A percentile compares a stretch with the other conserved stretches of the same genome.
Conservation (phyloP, 495 filamentous ascomycete genomes). For the Tuber brumale region DNA sequence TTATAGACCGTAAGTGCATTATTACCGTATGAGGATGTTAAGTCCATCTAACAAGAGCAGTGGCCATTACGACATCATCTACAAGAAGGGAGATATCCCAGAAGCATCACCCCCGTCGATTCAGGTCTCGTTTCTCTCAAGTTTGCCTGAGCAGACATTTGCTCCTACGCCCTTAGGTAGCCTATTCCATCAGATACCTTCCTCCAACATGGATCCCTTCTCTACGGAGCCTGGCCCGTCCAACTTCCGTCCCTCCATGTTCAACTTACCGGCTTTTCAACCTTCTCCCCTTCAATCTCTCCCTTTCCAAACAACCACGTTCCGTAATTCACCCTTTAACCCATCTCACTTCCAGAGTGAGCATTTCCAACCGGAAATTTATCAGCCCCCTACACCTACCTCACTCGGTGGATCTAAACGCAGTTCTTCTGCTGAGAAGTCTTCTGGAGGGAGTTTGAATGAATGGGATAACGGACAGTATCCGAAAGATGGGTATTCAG, state of each 20-base stretch:
- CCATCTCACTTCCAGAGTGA: conserved; percentile 76
- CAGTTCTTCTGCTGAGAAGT: conserved; percentile 33
- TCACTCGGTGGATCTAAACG: conserved; percentile 26
- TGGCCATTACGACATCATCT: conserved; percentile 92
- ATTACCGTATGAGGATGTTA: conserved; percentile 6
- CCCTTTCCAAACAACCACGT: conserved; percentile 51
- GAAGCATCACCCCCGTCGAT: conserved; percentile 24
- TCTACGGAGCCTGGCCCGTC: conserved; percentile 32
- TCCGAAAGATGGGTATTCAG: conserved; percentile 30
- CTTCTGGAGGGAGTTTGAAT: conserved; percentile 26
- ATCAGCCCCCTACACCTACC: conserved; percentile 41
- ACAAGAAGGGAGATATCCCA: conserved; percentile 52
- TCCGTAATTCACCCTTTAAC: conserved; percentile 65
- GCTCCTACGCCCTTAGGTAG: conserved; percentile 27
- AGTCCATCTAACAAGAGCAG: conserved; percentile 43
- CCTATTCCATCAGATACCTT: conserved; percentile 26
- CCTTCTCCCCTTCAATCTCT: conserved; percentile 35
- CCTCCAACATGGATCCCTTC: conserved; percentile 26
- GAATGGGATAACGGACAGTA: conserved; percentile 26
- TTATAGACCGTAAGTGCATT: conserved; percentile 60
- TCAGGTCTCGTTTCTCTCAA: conserved; percentile 39
- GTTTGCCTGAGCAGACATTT: conserved; percentile 38
- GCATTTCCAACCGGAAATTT: conserved; percentile 70
- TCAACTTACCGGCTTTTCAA: conserved; percentile 32
- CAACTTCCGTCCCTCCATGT: conserved; percentile 39